Percentiles rank a stretch among this genome's conserved stretches.
These are phyloP conservation scores for Lasiodiplodia sp. DNA, from an alignment of 2,329 filamentous ascomycete genomes.

Conservation along the genomic window DNA sequence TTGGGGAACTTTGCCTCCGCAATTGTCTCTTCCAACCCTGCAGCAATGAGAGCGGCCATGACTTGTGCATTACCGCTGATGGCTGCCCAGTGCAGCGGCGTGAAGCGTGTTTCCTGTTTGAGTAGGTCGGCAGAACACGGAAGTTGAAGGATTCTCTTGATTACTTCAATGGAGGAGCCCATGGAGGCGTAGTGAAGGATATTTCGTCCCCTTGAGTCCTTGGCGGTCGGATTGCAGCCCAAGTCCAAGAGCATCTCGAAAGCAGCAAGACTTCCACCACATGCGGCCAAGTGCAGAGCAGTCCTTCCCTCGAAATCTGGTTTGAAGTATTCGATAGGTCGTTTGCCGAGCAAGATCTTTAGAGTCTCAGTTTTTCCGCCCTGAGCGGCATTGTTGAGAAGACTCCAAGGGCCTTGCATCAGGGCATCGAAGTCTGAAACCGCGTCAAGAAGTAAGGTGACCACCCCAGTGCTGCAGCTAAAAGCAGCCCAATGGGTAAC, in stretches of 20 bases:
- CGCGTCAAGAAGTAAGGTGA: background rate
- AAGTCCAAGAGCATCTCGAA: background rate
- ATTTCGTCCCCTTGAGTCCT: background rate
- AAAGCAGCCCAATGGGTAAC: background rate
- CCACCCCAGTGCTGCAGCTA: background rate
- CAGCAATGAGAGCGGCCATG: background rate
- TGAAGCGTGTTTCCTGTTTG: background rate
- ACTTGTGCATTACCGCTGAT: background rate
- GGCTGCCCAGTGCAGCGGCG: background rate
- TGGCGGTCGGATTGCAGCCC: background rate
- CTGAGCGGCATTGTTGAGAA: background rate
- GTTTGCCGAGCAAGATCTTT: background rate
- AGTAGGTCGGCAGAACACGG: background rate
- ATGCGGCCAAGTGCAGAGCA: background rate
- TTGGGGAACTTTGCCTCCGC: background rate
- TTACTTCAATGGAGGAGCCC: background rate
- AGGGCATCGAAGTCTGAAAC: background rate
- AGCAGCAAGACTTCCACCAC: background rate
- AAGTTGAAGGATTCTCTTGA: background rate
- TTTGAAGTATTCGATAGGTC: background rate
- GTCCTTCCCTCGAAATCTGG: background rate
- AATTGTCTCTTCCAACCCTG: background rate
- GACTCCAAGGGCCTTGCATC: background rate
- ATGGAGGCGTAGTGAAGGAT: background rate
- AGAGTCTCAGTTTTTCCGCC: background rate